These are phyloP conservation scores for Penicillium taxi DNA, from an alignment of 495 filamentous ascomycete genomes.

Conservation along the genomic window DNA sequence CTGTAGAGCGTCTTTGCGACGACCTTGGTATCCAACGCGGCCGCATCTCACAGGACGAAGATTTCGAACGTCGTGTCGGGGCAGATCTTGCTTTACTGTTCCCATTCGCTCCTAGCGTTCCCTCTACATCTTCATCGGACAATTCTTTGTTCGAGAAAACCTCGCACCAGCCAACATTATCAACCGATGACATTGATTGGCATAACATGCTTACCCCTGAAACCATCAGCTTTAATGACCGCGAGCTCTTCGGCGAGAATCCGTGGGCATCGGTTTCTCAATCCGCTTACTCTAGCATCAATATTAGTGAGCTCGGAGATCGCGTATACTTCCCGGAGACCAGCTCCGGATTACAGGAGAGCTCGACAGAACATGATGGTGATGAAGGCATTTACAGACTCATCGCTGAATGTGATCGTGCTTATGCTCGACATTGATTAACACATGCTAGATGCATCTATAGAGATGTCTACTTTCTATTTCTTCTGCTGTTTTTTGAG, in stretches of 20 bases:
- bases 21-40: conserved; percentile 79
- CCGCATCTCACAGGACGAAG: conserved; percentile 67
- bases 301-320: conserved; percentile 46
- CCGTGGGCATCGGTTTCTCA: conserved; percentile 42
- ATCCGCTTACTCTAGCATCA: conserved; percentile 47
- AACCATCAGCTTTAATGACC: conserved; percentile 40
- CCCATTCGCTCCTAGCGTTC: conserved; percentile 66
- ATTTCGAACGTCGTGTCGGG: conserved; percentile 55
- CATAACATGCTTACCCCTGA: conserved; percentile 49
- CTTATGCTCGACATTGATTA: conserved; percentile 26
- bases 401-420: conserved; percentile 73
- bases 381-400: conserved; percentile 82
- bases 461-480: conserved; percentile 2
- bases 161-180: conserved; percentile 14
- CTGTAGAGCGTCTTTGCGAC: conserved; percentile 74
- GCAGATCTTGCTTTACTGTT: conserved; percentile 70
- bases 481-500: conserved; percentile 4
- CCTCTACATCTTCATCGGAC: conserved; percentile 25
- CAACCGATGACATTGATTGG: conserved; percentile 43
- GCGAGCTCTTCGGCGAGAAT: conserved; percentile 37
- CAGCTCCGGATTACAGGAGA: conserved; percentile 28
- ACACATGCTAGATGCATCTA: background rate
- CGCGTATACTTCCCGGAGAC: conserved; percentile 31
- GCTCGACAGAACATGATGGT: conserved; percentile 60
- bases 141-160: conserved; percentile 29